Conservation (phyloP, 108 stramenopile genomes). For the Craspedostauros australis region DNA sequence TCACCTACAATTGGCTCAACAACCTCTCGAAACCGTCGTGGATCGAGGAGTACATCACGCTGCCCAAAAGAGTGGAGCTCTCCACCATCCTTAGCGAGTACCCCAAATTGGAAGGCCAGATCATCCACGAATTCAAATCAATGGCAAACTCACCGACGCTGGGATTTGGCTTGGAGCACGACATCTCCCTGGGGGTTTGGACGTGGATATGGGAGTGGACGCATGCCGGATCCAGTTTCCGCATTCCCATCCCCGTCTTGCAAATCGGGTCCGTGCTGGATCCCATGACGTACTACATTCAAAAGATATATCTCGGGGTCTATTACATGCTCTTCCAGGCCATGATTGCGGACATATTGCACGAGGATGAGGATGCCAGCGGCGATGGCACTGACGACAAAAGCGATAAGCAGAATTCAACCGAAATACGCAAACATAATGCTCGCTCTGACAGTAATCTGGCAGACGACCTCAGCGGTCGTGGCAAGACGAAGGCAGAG, state of each 20-base stretch:
- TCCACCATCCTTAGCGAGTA: conserved; percentile 7
- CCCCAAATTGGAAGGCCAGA: conserved; percentile 14
- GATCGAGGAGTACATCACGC: conserved; percentile 18
- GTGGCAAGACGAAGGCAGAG: conserved; percentile 30
- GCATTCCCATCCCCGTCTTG: conserved; percentile 30
- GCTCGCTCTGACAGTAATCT: no score
- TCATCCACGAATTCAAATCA: conserved; percentile 17
- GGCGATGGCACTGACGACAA: neutral
- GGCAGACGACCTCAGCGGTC: no score
- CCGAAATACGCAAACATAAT: no score
- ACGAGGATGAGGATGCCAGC: conserved; percentile 7
- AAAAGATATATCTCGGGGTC: conserved; percentile 22
- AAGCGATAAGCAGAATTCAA: neutral
- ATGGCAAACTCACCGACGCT: conserved; percentile 21
- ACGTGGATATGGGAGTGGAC: conserved; percentile 37
- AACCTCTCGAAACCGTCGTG: conserved; percentile 2
- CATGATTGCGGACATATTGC: conserved; percentile 22
- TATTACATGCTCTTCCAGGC: conserved; percentile 26
- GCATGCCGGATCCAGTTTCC: conserved; percentile 25
- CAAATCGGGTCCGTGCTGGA: conserved; percentile 16
- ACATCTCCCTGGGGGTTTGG: conserved; percentile 22
- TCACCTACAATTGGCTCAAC: conserved; percentile 18
- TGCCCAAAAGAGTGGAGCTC: conserved; percentile 26
- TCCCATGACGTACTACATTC: conserved; percentile 11
- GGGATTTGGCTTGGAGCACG: conserved; percentile 36